A percentile compares a stretch with the other conserved stretches of the same genome.
Evolutionary conservation across 257 asterid genomes (phyloP).

Genomic region (Coffea canephora): DNA sequence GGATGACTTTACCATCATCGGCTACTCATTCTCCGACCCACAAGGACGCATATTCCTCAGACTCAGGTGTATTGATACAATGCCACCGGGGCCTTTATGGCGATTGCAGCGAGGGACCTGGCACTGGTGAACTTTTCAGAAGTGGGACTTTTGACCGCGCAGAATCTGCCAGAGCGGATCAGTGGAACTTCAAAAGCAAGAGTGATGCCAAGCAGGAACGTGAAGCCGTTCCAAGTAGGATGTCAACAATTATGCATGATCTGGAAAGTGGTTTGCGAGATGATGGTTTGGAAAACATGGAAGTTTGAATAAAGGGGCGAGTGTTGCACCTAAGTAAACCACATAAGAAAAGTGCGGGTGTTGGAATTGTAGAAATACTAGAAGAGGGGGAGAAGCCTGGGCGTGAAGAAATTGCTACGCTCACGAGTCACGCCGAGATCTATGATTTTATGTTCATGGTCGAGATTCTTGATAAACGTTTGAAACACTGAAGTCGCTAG

Average conservation of each 20-base stretch:
- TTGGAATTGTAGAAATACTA: constrained; percentile 30
- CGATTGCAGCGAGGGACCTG: constrained; percentile 11
- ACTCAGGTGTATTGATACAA: constrained; percentile 3
- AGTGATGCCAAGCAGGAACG: constrained; percentile 34
- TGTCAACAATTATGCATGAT: constrained; percentile 26
- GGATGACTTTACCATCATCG: constrained; percentile 16
- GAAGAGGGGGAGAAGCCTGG: constrained; percentile 31
- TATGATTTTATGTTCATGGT: background rate
- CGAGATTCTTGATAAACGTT: background rate
- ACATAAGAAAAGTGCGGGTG: constrained; percentile 34
- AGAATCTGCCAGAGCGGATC: constrained; percentile 23
- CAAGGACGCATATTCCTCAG: constrained; percentile 17
- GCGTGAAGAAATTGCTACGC: constrained; percentile 6
- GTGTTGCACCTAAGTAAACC: constrained; percentile 61
- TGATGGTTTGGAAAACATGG: background rate
- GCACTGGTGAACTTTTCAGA: constrained; percentile 21
- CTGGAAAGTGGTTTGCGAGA: constrained; percentile 40
- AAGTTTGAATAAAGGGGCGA: constrained; percentile 27
- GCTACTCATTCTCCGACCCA: constrained; percentile 24
- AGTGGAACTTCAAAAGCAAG: constrained; percentile 30
- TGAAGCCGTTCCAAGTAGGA: constrained; percentile 15
- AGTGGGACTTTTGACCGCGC: constrained; percentile 28
- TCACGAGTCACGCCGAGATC: background rate
- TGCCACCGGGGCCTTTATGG: constrained; percentile 24
- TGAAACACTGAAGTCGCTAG: background rate